Base-by-base conservation (phyloP, 768 basidiomycete species). In the Mycena capillaripes region DNA sequence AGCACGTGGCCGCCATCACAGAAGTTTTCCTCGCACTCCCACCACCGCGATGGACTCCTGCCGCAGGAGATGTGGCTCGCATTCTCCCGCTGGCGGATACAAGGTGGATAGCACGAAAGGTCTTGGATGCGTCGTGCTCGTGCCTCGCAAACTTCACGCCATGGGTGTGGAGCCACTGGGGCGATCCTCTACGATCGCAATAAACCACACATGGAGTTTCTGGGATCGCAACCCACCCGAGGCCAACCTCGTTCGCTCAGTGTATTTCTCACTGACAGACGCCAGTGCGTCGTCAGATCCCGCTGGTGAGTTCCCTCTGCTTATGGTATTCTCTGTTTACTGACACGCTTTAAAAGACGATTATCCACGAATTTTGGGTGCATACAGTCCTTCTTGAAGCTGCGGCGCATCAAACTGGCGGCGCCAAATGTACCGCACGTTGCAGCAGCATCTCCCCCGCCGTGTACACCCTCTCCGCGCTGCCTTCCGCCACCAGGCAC, bases 31-130 rank as follows among this genome's bases (percentile, higher is more conserved):
- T n/a, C n/a, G n/a, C n/a, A n/a, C n/a, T n/a, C n/a, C n/a, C n/a
- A n/a, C 46, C 46, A 48, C 60, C 8, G 12, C 57, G 34, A 59
- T 62, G 66, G 57, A 50, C 36, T 12, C 11, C 50, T 70, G 5
- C 72, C 72, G 7, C 46, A 73, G 14, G 72, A 73, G 36, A 57
- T 73, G 53, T 73, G 72, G 72, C 57, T 73, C 52, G 46, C 0
- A 69, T 69, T 12, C 69, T 73, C 25, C 46, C 10, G 3, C 36
- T 65, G 1, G n/a, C n/a, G n/a, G n/a, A n/a, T n/a, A n/a, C n/a
- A n/a, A n/a, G n/a, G 34, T 73, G 29, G 53, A 68, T 10, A n/a
- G n/a, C 27, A 21, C 50, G 5, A 38, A 46, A n/a, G n/a, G 60
- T 7, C 66, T 73, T 17, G 23, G 36, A 32, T 36, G 48, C n/a